phyloP scores from a whole-genome alignment of 768 basidiomycete genomes.

The Stropharia rugosoannulata region DNA sequence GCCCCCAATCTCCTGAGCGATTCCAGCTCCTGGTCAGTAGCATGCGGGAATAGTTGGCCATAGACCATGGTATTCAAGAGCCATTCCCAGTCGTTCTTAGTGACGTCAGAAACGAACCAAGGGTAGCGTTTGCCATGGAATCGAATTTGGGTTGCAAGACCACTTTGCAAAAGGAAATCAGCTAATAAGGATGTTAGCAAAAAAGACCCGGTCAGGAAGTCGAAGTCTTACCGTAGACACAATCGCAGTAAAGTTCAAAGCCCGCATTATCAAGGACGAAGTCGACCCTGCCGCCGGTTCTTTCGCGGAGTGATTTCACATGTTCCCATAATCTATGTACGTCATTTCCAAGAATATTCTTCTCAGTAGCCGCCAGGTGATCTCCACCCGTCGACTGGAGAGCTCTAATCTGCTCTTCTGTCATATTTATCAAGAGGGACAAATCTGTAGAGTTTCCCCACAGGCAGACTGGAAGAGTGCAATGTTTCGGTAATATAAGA shows the following conservation, averaged over 20 bases:
- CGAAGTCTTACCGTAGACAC: conserved; percentile 63
- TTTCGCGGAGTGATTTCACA: conserved; percentile 66
- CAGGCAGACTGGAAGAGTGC: conserved; percentile 63
- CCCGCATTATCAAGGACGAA: conserved; percentile 90
- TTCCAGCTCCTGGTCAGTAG: conserved; percentile 75
- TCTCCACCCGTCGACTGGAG: conserved; percentile 98
- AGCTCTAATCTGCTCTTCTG: conserved; percentile 94
- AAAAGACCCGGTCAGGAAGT: not conserved
- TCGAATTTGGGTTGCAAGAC: conserved; percentile 77
- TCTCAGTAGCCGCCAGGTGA: conserved; percentile 90
- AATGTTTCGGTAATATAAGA: not conserved
- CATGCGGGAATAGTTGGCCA: conserved; percentile 89
- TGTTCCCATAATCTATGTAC: conserved; percentile 69
- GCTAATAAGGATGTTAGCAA: conserved; percentile 39
- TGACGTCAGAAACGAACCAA: conserved; percentile 94
- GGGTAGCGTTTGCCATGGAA: conserved; percentile 97
- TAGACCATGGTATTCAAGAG: conserved; percentile 84
- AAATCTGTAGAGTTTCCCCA: conserved; percentile 98
- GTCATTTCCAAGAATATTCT: conserved; percentile 93
- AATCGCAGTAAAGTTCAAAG: conserved; percentile 86
- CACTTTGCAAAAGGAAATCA: conserved; percentile 91
- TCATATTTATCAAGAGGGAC: conserved; percentile 95
- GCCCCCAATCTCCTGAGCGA: conserved; percentile 76
- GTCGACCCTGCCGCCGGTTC: conserved; percentile 72
- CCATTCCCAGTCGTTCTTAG: conserved; percentile 94